A percentile compares a stretch with the other conserved stretches of the same genome.
Conservation (phyloP, 345 rosid species). For the Populus davidiana region DNA sequence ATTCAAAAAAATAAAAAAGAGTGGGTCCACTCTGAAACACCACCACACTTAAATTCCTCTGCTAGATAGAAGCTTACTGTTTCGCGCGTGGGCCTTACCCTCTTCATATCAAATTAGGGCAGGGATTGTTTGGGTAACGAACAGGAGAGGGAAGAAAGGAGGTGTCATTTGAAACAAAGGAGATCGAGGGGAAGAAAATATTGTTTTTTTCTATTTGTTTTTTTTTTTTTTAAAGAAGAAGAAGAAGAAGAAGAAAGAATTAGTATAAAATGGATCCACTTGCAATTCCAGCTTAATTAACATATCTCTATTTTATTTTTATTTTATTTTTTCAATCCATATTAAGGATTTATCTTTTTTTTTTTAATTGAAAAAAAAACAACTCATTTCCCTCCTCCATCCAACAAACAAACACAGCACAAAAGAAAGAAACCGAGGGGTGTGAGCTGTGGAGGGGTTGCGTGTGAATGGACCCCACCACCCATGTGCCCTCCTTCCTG, state of each 20-base stretch:
- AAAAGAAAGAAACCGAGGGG: background rate
- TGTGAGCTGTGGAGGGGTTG: constrained; percentile 11
- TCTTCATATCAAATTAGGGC: background rate
- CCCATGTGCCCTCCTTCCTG: constrained; percentile 98
- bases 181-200: no score
- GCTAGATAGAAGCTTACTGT: background rate
- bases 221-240: no score
- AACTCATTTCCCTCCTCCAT: no score
- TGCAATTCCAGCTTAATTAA: no score
- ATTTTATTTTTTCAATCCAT: no score
- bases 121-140: background rate
- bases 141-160: background rate
- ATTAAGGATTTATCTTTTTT: no score
- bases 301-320: no score
- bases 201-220: no score
- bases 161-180: no score
- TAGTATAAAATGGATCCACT: no score
- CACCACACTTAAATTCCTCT: constrained; percentile 21
- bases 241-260: no score
- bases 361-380: no score
- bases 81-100: background rate
- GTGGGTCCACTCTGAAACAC: constrained; percentile 11
- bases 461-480: constrained; percentile 57
- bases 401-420: background rate
- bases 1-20: constrained; percentile 2